Evolutionary conservation across 2,329 filamentous ascomycete genomes (phyloP).

Genomic region (Penicillium sp.): DNA sequence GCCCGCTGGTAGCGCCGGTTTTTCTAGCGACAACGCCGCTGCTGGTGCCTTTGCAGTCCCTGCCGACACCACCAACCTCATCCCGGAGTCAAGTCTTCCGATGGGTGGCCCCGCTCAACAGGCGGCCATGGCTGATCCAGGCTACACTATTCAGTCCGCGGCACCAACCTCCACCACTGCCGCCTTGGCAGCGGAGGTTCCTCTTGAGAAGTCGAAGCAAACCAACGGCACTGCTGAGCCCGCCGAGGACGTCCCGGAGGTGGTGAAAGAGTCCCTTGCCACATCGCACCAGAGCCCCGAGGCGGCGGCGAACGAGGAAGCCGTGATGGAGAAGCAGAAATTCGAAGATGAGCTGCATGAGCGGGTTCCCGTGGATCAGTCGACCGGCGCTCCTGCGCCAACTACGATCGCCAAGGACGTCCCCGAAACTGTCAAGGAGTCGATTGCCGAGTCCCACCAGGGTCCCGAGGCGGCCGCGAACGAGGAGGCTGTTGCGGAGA

Average conservation of each 20-base stretch:
- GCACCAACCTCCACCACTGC: conserved; percentile 45
- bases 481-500: conserved; percentile 64
- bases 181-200: conserved; percentile 40
- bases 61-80: conserved; percentile 56
- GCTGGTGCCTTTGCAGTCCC: conserved; percentile 47
- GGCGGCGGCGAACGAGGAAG: conserved; percentile 61
- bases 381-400: conserved; percentile 36
- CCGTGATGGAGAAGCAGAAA: conserved; percentile 67
- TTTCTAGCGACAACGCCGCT: conserved; percentile 31
- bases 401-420: conserved; percentile 32
- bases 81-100: conserved; percentile 77
- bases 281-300: conserved; percentile 59
- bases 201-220: conserved; percentile 34
- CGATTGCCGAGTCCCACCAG: conserved; percentile 47
- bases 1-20: conserved; percentile 41
- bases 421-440: conserved; percentile 42
- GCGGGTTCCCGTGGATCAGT: conserved; percentile 32
- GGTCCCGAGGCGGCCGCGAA: conserved; percentile 67
- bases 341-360: conserved; percentile 69
- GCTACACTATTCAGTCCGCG: conserved; percentile 47
- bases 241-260: conserved; percentile 35
- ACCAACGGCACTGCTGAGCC: conserved; percentile 14
- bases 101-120: conserved; percentile 44
- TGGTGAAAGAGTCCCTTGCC: conserved; percentile 42
- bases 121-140: conserved; percentile 43